Conservation (phyloP, 129 eudicot genomes). For the Cynara cardunculus region DNA sequence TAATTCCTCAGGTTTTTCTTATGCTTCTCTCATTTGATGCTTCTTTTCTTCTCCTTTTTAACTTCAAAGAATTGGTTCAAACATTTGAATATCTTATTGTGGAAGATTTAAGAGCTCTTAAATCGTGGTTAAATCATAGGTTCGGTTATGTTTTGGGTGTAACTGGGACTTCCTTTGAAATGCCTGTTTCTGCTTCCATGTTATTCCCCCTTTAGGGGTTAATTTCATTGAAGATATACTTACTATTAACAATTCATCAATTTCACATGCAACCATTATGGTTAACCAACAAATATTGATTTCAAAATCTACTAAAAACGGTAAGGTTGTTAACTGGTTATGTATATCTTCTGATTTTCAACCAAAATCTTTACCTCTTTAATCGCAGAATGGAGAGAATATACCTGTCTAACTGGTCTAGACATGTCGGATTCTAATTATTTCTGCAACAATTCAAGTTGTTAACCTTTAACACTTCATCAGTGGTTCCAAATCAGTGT, state of each 20-base stretch:
- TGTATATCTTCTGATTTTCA: neutral
- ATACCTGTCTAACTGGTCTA: too few species aligned
- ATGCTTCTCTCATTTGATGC: neutral
- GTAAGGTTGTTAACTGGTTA: too few species aligned
- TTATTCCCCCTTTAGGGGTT: neutral
- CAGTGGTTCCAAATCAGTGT: too few species aligned
- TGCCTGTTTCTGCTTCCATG: neutral
- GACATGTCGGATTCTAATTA: too few species aligned
- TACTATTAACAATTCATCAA: neutral
- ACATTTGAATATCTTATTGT: neutral
- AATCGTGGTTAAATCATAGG: neutral
- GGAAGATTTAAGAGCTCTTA: neutral
- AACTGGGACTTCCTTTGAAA: neutral
- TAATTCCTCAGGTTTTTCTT: constrained; percentile 10
- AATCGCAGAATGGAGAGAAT: too few species aligned
- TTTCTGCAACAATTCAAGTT: neutral
- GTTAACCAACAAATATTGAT: neutral
- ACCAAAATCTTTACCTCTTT: neutral
- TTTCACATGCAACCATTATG: neutral
- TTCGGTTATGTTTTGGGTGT: neutral
- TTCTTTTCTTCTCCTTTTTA: neutral
- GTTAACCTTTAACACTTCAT: too few species aligned
- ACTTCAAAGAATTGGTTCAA: neutral
- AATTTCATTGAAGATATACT: neutral
- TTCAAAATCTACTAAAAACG: neutral